A percentile compares a stretch with the other conserved stretches of the same genome.
Conservation (phyloP, 371 early-diverging fungal species). For the Apophysomyces sp. region DNA sequence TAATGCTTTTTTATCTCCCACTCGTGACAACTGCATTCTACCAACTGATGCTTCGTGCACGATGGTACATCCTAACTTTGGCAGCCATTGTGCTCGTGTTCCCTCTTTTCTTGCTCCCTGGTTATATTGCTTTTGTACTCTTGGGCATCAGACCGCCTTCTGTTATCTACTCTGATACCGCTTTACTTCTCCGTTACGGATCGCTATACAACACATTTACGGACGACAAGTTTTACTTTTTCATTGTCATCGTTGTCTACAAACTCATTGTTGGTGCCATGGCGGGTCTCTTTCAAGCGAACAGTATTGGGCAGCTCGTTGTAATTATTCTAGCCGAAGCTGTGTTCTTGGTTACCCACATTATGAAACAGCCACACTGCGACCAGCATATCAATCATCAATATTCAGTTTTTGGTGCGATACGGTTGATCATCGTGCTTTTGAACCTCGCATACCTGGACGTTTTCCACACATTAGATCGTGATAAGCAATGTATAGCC, state of each 20-base stretch:
- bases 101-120: constrained; percentile 29
- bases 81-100: constrained; percentile 35
- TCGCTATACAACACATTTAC: constrained; percentile 52
- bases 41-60: constrained; percentile 42
- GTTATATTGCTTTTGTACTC: constrained; percentile 32
- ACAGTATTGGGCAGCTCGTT: constrained; percentile 33
- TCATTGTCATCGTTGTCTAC: constrained; percentile 35
- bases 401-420: constrained; percentile 20
- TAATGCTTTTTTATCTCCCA: constrained; percentile 38
- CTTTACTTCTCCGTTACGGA: constrained; percentile 47
- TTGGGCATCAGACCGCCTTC: constrained; percentile 40
- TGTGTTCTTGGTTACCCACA: constrained; percentile 7
- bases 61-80: constrained; percentile 25
- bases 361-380: constrained; percentile 28
- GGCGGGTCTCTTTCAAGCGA: constrained; percentile 37
- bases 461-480: constrained; percentile 6
- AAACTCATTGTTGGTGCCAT: constrained; percentile 35
- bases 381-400: constrained; percentile 29
- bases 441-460: constrained; percentile 31
- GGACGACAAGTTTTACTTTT: constrained; percentile 49
- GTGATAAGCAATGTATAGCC: constrained; percentile 33
- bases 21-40: constrained; percentile 34
- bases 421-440: constrained; percentile 21
- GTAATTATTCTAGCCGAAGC: constrained; percentile 32
- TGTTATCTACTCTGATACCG: constrained; percentile 44